Evolutionary conservation across 163 green algal genomes (phyloP).

Genomic region (Chlamydomonas reinhardtii): DNA sequence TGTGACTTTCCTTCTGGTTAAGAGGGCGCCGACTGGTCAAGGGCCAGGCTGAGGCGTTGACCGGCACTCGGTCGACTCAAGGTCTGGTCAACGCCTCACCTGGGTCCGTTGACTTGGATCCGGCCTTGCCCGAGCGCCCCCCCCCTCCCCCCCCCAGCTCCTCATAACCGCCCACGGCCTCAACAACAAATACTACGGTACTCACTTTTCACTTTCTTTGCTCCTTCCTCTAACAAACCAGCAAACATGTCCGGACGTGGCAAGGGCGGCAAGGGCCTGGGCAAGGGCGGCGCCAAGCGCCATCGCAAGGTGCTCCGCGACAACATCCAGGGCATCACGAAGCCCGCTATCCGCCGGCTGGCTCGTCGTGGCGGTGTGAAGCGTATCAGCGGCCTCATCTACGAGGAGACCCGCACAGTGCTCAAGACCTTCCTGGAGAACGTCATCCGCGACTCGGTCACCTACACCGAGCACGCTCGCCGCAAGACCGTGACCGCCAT

Average conservation of each 20-base stretch:
- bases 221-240: no score
- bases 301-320: conserved; percentile 95
- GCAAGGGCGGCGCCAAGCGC: conserved; percentile 93
- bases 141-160: no score
- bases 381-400: conserved; percentile 91
- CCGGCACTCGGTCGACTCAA: no score
- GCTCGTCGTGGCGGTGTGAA: conserved; percentile 91
- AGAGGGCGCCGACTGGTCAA: no score
- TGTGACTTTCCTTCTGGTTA: no score
- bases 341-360: conserved; percentile 89
- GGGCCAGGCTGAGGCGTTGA: no score
- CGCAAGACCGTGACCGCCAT: conserved; percentile 89
- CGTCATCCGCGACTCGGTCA: conserved; percentile 95
- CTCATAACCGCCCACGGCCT: no score
- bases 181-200: no score
- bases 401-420: conserved; percentile 93
- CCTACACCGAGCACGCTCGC: conserved; percentile 91
- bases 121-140: no score
- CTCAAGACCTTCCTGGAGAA: conserved; percentile 98
- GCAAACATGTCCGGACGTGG: conserved; percentile 65
- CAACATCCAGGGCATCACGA: conserved; percentile 97
- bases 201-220: no score
- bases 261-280: conserved; percentile 92
- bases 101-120: no score
- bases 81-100: no score